Percentiles rank a stretch among this genome's conserved stretches.
phyloP scores from a whole-genome alignment of 2,329 filamentous ascomycete genomes.

The Exophiala xenobiotica region DNA sequence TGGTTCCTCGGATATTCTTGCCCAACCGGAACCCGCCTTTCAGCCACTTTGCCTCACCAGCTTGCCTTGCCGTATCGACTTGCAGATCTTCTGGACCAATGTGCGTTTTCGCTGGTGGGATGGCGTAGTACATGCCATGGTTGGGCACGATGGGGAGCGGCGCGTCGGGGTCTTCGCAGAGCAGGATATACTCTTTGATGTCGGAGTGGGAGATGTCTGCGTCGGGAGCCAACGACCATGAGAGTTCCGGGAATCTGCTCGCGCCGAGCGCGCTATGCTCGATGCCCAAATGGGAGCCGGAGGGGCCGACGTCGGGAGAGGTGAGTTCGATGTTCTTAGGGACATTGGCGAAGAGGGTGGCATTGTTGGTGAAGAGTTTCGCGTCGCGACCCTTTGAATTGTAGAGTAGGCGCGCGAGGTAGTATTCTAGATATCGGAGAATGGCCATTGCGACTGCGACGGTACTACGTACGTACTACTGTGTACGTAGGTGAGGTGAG shows the following conservation, averaged over 20 bases:
- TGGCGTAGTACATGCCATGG: constrained; percentile 48
- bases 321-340: constrained; percentile 26
- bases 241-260: constrained; percentile 43
- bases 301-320: constrained; percentile 35
- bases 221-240: constrained; percentile 38
- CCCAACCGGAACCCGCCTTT: constrained; percentile 51
- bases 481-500: no score
- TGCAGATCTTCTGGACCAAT: constrained; percentile 42
- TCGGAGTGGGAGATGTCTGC: constrained; percentile 26
- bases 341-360: constrained; percentile 6
- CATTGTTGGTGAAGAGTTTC: constrained; percentile 13
- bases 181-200: constrained; percentile 49
- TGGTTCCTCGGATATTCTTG: constrained; percentile 39
- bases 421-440: constrained; percentile 19
- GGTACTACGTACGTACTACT: neutral
- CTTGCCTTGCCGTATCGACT: constrained; percentile 28
- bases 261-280: constrained; percentile 43
- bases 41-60: constrained; percentile 14
- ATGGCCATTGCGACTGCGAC: constrained; percentile 5
- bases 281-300: constrained; percentile 34
- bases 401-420: constrained; percentile 16
- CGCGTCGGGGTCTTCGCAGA: constrained; percentile 51
- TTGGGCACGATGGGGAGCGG: constrained; percentile 47
- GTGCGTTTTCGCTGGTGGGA: constrained; percentile 38
- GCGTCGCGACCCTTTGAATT: constrained; percentile 13